A percentile compares a stretch with the other conserved stretches of the same genome.
phyloP scores from a whole-genome alignment of 352 stramenopile genomes.

The Globisporangium parvum region DNA sequence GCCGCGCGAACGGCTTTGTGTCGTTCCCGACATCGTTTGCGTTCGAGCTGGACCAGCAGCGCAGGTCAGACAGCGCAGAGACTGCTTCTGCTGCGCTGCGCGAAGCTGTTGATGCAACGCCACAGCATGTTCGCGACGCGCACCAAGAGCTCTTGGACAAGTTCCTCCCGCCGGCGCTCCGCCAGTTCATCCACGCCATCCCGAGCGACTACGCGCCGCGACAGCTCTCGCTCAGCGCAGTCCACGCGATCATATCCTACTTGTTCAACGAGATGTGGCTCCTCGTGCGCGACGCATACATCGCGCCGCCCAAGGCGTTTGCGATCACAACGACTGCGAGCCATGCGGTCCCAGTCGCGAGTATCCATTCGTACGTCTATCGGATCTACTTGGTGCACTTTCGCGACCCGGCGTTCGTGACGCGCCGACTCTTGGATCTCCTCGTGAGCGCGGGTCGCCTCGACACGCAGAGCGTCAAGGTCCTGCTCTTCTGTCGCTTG shows the following conservation, averaged over 20 bases:
- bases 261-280: slow-evolving; percentile 41
- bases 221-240: slow-evolving; percentile 28
- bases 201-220: slow-evolving; percentile 29
- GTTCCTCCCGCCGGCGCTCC: slow-evolving; percentile 28
- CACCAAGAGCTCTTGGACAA: slow-evolving; percentile 26
- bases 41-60: slow-evolving; percentile 7
- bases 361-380: slow-evolving; percentile 39
- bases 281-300: slow-evolving; percentile 31
- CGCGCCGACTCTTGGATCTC: slow-evolving; percentile 34
- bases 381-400: slow-evolving; percentile 50
- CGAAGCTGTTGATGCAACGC: neutral
- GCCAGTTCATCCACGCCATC: slow-evolving; percentile 20
- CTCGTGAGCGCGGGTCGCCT: slow-evolving; percentile 35
- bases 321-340: slow-evolving; percentile 2
- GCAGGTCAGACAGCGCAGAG: neutral
- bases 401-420: slow-evolving; percentile 28
- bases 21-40: slow-evolving; percentile 4
- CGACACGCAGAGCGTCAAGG: slow-evolving; percentile 55
- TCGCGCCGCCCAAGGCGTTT: slow-evolving; percentile 16
- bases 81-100: neutral
- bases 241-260: slow-evolving; percentile 40
- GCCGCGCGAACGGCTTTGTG: slow-evolving; percentile 15
- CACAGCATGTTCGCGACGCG: slow-evolving; percentile 8
- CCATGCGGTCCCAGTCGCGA: slow-evolving; percentile 18
- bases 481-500: slow-evolving; percentile 41